These are phyloP conservation scores for Cronartium ribicola DNA, from an alignment of 1,284 basidiomycete genomes.

Conservation along the genomic window DNA sequence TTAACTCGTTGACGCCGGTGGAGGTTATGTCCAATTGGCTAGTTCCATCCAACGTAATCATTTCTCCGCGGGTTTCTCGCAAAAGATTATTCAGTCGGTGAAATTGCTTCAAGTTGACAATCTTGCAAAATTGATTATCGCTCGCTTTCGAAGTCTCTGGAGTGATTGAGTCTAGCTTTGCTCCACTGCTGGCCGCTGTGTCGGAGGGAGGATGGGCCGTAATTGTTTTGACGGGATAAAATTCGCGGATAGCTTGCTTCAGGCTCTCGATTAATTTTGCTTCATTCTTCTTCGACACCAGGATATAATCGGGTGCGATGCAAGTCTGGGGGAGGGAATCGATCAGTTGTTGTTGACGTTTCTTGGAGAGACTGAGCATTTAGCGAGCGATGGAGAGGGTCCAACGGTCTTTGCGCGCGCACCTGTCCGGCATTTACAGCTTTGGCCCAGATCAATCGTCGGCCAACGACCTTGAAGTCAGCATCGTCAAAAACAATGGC, in stretches of 20 bases:
- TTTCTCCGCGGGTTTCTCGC: slow-evolving; percentile 50
- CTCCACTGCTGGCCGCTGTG: background rate
- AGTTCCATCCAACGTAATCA: slow-evolving; percentile 49
- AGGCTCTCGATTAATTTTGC: slow-evolving; percentile 49
- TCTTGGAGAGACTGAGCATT: too few species aligned
- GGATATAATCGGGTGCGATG: slow-evolving; percentile 52
- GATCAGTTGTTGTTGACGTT: too few species aligned
- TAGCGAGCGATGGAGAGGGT: too few species aligned
- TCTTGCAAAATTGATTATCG: slow-evolving; percentile 44
- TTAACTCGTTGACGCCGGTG: slow-evolving; percentile 44
- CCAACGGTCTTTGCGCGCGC: too few species aligned
- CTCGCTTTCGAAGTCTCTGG: slow-evolving; percentile 43
- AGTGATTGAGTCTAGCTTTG: too few species aligned
- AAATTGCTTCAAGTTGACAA: slow-evolving; percentile 52
- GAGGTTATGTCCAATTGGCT: slow-evolving; percentile 30
- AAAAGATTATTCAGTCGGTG: slow-evolving; percentile 50
- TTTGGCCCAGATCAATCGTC: slow-evolving; percentile 53
- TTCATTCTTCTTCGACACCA: slow-evolving; percentile 49
- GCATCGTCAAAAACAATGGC: slow-evolving; percentile 53
- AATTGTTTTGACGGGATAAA: slow-evolving; percentile 45
- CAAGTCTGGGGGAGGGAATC: too few species aligned
- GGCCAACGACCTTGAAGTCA: slow-evolving; percentile 51
- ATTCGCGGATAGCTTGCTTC: slow-evolving; percentile 47
- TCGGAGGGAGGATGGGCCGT: background rate
- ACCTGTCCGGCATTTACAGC: slow-evolving; percentile 53